A percentile compares a stretch with the other conserved stretches of the same genome.
These are phyloP conservation scores for Oehlia diaphana DNA, from an alignment of 192 early-diverging fungal genomes.

Conservation along the genomic window DNA sequence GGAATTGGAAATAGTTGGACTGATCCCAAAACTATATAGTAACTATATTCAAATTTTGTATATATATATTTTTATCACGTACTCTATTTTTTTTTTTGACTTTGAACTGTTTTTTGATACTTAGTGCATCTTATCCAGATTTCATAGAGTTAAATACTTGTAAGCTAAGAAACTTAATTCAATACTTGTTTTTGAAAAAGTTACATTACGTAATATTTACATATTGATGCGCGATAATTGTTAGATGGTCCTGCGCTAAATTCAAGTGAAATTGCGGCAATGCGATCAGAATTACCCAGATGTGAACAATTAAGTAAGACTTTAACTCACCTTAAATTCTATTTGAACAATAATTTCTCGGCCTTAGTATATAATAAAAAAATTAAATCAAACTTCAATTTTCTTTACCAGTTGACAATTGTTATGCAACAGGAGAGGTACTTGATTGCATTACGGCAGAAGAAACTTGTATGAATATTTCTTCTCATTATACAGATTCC, in stretches of 20 bases:
- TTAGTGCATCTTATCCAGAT: background rate
- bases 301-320: background rate
- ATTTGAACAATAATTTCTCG: no score
- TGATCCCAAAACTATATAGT: constrained; percentile 47
- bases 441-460: constrained; percentile 35
- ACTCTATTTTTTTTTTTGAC: background rate
- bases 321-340: no score
- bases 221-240: constrained; percentile 24
- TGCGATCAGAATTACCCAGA: constrained; percentile 31
- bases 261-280: constrained; percentile 54
- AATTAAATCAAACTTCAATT: background rate
- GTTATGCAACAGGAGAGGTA: background rate
- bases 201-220: no score
- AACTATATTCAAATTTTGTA: constrained; percentile 20
- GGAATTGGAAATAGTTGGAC: constrained; percentile 58
- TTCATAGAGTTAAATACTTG: background rate
- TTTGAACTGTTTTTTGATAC: background rate
- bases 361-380: background rate
- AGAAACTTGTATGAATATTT: constrained; percentile 32
- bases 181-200: no score
- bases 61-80: background rate
- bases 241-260: constrained; percentile 41
- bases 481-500: constrained; percentile 18
- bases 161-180: background rate
- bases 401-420: background rate